A percentile compares a stretch with the other conserved stretches of the same genome.
Conservation (phyloP, 306 rosid genomes). For the Vachellia collinsii region DNA sequence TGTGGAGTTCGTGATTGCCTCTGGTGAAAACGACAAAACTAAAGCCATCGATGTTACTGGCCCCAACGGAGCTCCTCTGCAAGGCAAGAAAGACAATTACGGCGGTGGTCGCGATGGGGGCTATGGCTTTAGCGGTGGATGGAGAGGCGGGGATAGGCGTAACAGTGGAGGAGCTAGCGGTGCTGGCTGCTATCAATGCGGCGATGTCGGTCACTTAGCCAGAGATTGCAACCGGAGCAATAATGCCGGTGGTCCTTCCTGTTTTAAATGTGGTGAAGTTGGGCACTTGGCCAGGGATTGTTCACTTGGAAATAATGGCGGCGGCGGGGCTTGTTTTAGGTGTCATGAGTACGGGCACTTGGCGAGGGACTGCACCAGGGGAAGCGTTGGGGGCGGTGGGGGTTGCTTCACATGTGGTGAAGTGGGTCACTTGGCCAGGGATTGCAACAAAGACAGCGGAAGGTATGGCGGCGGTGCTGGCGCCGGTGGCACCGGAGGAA, state of each 20-base stretch:
- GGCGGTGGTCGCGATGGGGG: conserved; percentile 42
- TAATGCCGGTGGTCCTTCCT: conserved; percentile 41
- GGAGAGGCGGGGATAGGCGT: conserved; percentile 66
- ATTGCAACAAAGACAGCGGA: conserved; percentile 45
- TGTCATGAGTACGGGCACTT: conserved; percentile 54
- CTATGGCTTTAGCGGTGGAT: conserved; percentile 42
- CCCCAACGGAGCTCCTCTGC: conserved; percentile 53
- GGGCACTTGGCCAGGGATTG: conserved; percentile 74
- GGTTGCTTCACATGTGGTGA: conserved; percentile 56
- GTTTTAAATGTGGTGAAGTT: conserved; percentile 54
- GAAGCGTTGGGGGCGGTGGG: conserved; percentile 23
- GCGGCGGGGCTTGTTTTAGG: conserved; percentile 43
- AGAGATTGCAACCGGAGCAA: conserved; percentile 51
- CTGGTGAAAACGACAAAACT: conserved; percentile 55
- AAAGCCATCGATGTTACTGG: conserved; percentile 70
- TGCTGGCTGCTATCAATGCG: conserved; percentile 59
- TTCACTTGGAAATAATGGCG: conserved; percentile 36
- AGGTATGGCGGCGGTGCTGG: conserved; percentile 30
- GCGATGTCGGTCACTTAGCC: conserved; percentile 60
- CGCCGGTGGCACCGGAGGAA: conserved; percentile 33
- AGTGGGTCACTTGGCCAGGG: conserved; percentile 60
- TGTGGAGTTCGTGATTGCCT: conserved; percentile 60
- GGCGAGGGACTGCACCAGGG: conserved; percentile 49
- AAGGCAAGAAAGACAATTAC: conserved; percentile 40
- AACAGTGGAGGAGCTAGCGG: conserved; percentile 52